phyloP scores from a whole-genome alignment of 1,139 yeast species.

The Geotrichum fermentans region DNA sequence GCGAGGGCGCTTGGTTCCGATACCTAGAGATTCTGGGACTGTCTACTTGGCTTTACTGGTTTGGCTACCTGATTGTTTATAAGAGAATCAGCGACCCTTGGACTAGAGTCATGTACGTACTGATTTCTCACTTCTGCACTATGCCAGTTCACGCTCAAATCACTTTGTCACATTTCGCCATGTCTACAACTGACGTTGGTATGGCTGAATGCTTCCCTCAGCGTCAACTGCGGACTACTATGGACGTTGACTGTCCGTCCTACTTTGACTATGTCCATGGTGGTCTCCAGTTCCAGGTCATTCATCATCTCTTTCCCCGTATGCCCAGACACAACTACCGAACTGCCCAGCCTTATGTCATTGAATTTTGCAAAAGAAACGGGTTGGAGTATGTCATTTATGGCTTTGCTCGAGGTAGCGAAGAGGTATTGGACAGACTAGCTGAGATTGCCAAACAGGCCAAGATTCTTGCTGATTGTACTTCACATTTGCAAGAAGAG shows the following conservation, averaged over 20 bases:
- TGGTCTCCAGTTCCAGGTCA: slow-evolving; percentile 86
- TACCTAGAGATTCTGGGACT: slow-evolving; percentile 72
- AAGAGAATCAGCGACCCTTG: slow-evolving; percentile 49
- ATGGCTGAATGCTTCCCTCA: slow-evolving; percentile 75
- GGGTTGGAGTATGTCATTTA: slow-evolving; percentile 80
- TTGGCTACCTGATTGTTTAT: slow-evolving; percentile 59
- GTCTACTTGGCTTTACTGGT: slow-evolving; percentile 68
- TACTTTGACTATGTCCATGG: slow-evolving; percentile 92
- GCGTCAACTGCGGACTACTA: slow-evolving; percentile 80
- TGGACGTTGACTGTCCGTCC: slow-evolving; percentile 92
- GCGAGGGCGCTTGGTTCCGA: slow-evolving; percentile 83
- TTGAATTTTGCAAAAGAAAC: slow-evolving; percentile 68
- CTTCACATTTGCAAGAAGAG: slow-evolving; percentile 39
- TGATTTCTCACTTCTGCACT: slow-evolving; percentile 74
- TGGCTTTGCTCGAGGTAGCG: slow-evolving; percentile 77
- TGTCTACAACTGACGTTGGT: slow-evolving; percentile 86
- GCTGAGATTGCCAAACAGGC: slow-evolving; percentile 80
- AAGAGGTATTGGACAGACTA: slow-evolving; percentile 60
- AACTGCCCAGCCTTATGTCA: slow-evolving; percentile 63
- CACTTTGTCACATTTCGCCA: slow-evolving; percentile 85
- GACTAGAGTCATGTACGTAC: slow-evolving; percentile 52
- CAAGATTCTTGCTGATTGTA: slow-evolving; percentile 62
- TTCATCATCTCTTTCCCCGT: slow-evolving; percentile 86
- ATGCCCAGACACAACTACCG: slow-evolving; percentile 84
- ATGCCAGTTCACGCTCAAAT: slow-evolving; percentile 92